Conservation (phyloP, 108 stramenopile genomes). For the Conticribra guillardii region DNA sequence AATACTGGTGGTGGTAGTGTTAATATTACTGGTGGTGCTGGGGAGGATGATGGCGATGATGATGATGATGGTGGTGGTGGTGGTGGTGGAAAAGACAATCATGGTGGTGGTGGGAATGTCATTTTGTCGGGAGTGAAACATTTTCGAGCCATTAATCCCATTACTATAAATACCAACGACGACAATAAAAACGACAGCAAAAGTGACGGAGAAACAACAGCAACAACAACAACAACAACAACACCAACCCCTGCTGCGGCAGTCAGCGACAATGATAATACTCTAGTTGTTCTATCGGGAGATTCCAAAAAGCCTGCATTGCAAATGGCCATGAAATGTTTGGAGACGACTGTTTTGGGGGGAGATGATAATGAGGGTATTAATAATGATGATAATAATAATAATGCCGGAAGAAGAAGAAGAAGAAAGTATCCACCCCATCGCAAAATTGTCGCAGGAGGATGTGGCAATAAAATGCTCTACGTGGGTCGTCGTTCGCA, state of each 20-base stretch:
- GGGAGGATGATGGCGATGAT: too few species aligned
- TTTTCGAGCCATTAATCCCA: conserved; percentile 19
- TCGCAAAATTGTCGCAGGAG: conserved; percentile 42
- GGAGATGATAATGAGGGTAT: not conserved
- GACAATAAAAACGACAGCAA: not conserved
- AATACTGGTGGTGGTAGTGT: too few species aligned
- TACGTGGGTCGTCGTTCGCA: conserved; percentile 35
- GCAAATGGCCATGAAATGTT: conserved; percentile 40
- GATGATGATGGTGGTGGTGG: too few species aligned
- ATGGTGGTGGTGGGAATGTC: too few species aligned
- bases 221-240: not conserved
- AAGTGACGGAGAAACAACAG: not conserved
- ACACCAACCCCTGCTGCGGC: not conserved
- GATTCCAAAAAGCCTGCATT: conserved; percentile 49
- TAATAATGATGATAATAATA: not conserved
- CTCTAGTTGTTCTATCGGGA: conserved; percentile 31
- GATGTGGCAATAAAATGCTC: conserved; percentile 50
- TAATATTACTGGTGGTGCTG: too few species aligned
- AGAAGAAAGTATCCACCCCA: conserved; percentile 11
- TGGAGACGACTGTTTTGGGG: conserved; percentile 23
- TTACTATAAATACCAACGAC: not conserved
- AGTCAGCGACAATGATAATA: conserved; percentile 15
- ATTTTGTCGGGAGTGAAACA: conserved; percentile 24
- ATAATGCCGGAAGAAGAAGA: not conserved
- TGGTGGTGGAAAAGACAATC: too few species aligned